Evolutionary conservation across 2,329 filamentous ascomycete genomes (phyloP), one percentile per base, ranked within the genome.

Genomic region (Diplocarpon mali): DNA sequence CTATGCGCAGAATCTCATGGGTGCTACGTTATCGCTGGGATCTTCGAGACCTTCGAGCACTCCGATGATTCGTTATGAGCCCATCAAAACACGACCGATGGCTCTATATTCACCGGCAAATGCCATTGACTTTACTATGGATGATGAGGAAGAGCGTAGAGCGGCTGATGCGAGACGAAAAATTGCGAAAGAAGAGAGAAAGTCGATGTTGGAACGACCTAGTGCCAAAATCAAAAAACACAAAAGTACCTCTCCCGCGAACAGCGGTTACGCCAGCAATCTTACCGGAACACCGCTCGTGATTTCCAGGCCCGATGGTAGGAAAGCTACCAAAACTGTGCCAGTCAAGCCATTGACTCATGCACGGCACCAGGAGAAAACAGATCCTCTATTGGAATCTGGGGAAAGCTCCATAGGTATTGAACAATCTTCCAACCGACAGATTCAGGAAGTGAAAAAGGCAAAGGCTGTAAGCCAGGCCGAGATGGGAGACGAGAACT

Each of bases 1-100:
- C 5, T 75, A 73, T 56, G 70, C 71, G 5, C 67, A 69, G 49
- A 71, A 65, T 51, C 58, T 75, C 3, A 73, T 73, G 51, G 72
- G 71, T 2, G 64, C 70, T 15, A 57, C 66, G 4, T 52, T 75
- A 38, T 65, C 60, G 5, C 59, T 74, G 14, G 38, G 48, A 15
- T 54, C 55, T n/a, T 70, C 67, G 10, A 54, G 42, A 48, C 52
- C 54, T 31, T 44, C 50, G 27, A 57, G 52, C 12, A 52, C 56
- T n/a, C 48, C 51, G 15, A 40, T 47, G 9, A 57, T 57, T 38
- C 40, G 50, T 11, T 56, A 58, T 39, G 53, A 60, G 35, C 46
- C 51, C 5, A 45, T 58, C 20, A 57, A 44, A 34, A 32, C 47
- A 27, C 50, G 38, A 13, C 24, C 49, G 2, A 36, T 45, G 20